phyloP scores from a whole-genome alignment of 2,329 filamentous ascomycete species.

The Neofusicoccum laricinum region DNA sequence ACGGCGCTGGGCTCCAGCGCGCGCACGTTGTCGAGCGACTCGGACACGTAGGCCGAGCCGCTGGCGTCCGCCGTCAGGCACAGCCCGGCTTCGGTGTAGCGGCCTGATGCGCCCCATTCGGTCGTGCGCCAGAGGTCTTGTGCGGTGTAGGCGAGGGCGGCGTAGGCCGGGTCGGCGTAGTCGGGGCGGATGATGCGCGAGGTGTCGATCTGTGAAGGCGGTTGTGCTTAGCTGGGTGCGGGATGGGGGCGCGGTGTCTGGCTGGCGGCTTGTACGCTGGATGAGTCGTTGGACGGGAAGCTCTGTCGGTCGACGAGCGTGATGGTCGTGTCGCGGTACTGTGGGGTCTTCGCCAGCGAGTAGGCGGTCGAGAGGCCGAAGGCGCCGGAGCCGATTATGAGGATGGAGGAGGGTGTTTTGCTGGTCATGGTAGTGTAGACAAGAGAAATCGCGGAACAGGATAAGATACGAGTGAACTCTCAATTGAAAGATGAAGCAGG shows the following conservation, averaged over 20 bases:
- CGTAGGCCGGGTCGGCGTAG: slow-evolving; percentile 78
- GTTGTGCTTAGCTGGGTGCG: background rate
- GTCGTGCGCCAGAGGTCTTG: slow-evolving; percentile 64
- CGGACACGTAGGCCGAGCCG: slow-evolving; percentile 39
- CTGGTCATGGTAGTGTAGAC: slow-evolving; percentile 10
- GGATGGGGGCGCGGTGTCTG: background rate
- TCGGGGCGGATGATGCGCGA: slow-evolving; percentile 67
- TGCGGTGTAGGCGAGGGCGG: slow-evolving; percentile 68
- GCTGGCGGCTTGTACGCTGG: slow-evolving; percentile 43
- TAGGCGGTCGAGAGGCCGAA: slow-evolving; percentile 66
- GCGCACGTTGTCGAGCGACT: slow-evolving; percentile 34
- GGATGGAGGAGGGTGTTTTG: slow-evolving; percentile 40
- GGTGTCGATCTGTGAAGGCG: slow-evolving; percentile 47
- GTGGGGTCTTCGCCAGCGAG: slow-evolving; percentile 62
- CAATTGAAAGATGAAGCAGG: no score
- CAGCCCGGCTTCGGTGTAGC: slow-evolving; percentile 70
- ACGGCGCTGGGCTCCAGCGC: slow-evolving; percentile 24
- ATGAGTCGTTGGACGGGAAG: slow-evolving; percentile 58
- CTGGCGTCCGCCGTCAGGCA: slow-evolving; percentile 58
- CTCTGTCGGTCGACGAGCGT: slow-evolving; percentile 57
- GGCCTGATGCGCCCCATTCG: slow-evolving; percentile 60
- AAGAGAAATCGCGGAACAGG: background rate
- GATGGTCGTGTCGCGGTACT: slow-evolving; percentile 50
- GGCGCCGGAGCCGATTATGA: slow-evolving; percentile 52
- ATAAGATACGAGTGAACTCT: no score